Conservation (phyloP, 805 yeast genomes). For the Candida parachauliodes region DNA sequence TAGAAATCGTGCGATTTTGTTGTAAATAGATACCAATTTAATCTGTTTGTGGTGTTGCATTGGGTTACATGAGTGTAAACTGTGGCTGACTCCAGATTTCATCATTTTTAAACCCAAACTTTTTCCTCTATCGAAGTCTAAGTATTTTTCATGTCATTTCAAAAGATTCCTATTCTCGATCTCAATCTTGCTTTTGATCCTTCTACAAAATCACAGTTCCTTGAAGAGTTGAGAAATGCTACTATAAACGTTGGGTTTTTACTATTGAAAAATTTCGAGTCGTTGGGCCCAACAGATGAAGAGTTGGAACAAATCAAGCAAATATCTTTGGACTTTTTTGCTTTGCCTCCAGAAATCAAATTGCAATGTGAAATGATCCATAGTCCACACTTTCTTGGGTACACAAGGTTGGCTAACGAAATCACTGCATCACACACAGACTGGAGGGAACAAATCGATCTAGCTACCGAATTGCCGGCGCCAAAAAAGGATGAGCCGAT, state of each 20-base stretch:
- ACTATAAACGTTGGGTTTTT: slow-evolving; percentile 56
- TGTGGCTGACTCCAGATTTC: neutral
- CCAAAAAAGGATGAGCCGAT: slow-evolving; percentile 37
- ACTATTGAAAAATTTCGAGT: slow-evolving; percentile 38
- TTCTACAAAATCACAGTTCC: slow-evolving; percentile 38
- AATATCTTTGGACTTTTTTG: slow-evolving; percentile 43
- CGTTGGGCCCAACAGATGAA: slow-evolving; percentile 38
- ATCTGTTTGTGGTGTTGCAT: neutral
- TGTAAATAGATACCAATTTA: too few species aligned
- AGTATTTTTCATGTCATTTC: slow-evolving; percentile 28
- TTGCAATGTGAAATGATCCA: slow-evolving; percentile 47
- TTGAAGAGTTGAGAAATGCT: slow-evolving; percentile 41
- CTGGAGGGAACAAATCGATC: slow-evolving; percentile 61
- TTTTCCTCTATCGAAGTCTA: neutral
- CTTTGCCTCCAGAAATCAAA: slow-evolving; percentile 44
- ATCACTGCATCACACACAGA: slow-evolving; percentile 52
- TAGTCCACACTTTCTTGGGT: slow-evolving; percentile 59
- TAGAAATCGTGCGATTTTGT: too few species aligned
- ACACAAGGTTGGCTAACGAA: slow-evolving; percentile 54
- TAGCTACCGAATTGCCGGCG: slow-evolving; percentile 50
- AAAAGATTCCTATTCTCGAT: slow-evolving; percentile 45
- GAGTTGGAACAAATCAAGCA: slow-evolving; percentile 34
- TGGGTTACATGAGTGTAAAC: neutral
- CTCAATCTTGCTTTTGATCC: slow-evolving; percentile 39
- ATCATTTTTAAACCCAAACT: neutral